Conservation (phyloP, 2,329 filamentous ascomycete genomes). For the Dryadomyces sulphureus region DNA sequence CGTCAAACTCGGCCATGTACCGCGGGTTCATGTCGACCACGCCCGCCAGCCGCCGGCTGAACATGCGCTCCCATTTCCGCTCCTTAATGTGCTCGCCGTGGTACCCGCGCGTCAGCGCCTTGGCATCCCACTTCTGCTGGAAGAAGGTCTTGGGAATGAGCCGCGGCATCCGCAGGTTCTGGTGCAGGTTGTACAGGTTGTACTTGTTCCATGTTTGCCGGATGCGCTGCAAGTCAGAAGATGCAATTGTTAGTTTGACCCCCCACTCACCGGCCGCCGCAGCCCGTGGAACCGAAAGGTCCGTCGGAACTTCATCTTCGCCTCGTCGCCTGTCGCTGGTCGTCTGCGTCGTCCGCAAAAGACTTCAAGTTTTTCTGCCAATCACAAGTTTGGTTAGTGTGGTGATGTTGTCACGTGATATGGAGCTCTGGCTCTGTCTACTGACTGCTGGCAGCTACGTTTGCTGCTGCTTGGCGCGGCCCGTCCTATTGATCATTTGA, state of each 20-base stretch:
- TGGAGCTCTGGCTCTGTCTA: too few species aligned
- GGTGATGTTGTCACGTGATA: too few species aligned
- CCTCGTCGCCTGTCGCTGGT: neutral
- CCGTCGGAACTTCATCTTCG: conserved; percentile 35
- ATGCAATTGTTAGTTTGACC: neutral
- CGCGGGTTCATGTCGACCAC: conserved; percentile 73
- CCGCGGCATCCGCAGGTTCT: conserved; percentile 31
- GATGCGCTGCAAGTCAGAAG: conserved; percentile 51
- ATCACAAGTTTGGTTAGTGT: too few species aligned
- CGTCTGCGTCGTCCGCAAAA: too few species aligned
- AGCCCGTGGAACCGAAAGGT: conserved; percentile 53
- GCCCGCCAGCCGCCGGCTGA: conserved; percentile 63
- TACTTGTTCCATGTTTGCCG: conserved; percentile 96
- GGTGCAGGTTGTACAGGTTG: conserved; percentile 76
- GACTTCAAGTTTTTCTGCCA: too few species aligned
- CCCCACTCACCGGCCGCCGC: conserved; percentile 41
- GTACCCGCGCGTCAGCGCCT: conserved; percentile 69
- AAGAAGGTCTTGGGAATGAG: conserved; percentile 56
- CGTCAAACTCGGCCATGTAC: conserved; percentile 70
- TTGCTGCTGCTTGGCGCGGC: too few species aligned
- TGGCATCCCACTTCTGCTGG: conserved; percentile 96
- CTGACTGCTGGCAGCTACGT: too few species aligned
- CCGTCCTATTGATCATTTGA: too few species aligned
- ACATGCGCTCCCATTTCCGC: conserved; percentile 88
- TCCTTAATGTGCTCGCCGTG: conserved; percentile 93